Percentiles rank a stretch among this genome's conserved stretches.
phyloP scores from a whole-genome alignment of 2,329 filamentous ascomycete species.

The Clonostachys byssicola region DNA sequence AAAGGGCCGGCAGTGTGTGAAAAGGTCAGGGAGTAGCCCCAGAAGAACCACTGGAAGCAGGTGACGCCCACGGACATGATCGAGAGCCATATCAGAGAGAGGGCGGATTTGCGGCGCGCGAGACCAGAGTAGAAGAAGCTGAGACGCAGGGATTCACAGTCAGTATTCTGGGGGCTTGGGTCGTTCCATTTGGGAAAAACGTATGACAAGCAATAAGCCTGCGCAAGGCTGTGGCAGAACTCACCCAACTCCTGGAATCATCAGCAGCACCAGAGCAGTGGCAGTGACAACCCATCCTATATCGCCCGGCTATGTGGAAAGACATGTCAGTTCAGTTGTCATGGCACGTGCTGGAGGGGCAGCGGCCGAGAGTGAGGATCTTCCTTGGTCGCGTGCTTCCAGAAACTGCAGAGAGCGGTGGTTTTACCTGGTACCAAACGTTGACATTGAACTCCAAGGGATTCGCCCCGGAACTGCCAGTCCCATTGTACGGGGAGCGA shows the following conservation, averaged over 20 bases:
- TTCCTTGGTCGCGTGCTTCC: not conserved
- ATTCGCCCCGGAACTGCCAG: slow-evolving; percentile 61
- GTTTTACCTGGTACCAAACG: slow-evolving; percentile 69
- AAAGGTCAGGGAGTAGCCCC: slow-evolving; percentile 81
- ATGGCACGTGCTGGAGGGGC: too few species aligned
- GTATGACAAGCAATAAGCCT: not conserved
- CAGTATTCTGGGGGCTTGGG: not conserved
- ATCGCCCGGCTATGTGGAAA: slow-evolving; percentile 61
- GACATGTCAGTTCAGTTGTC: too few species aligned
- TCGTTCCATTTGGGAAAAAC: not conserved
- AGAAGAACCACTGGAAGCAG: slow-evolving; percentile 93
- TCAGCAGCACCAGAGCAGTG: slow-evolving; percentile 80
- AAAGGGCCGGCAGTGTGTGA: slow-evolving; percentile 72
- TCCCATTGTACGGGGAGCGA: slow-evolving; percentile 60
- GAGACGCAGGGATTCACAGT: not conserved
- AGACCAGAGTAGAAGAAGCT: slow-evolving; percentile 91
- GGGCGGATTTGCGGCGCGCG: slow-evolving; percentile 80
- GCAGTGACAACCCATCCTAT: slow-evolving; percentile 80
- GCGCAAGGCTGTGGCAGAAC: slow-evolving; percentile 14
- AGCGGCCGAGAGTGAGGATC: too few species aligned
- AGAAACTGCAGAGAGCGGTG: not conserved
- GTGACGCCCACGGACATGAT: slow-evolving; percentile 82
- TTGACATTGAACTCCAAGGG: slow-evolving; percentile 67
- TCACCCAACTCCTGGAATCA: slow-evolving; percentile 85
- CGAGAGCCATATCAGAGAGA: slow-evolving; percentile 87